Percentiles rank a stretch among this genome's conserved stretches.
These are phyloP conservation scores for Ambrosiella xylebori DNA, from an alignment of 2,329 filamentous ascomycete species.

Conservation along the genomic window DNA sequence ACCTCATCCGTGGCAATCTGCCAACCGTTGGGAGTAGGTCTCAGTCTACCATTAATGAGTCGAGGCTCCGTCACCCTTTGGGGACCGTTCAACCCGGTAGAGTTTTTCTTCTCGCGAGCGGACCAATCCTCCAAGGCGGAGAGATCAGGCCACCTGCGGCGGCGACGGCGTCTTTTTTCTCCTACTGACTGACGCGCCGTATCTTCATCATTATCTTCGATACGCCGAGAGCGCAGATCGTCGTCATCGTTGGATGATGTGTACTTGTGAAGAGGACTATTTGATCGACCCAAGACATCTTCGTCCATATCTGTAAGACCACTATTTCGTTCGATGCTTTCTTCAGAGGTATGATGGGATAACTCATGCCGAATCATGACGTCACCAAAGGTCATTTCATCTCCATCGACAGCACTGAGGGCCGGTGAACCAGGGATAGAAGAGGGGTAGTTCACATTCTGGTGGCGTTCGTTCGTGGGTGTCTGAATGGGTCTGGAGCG, in stretches of 20 bases:
- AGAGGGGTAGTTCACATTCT: slow-evolving; percentile 52
- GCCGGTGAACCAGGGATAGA: slow-evolving; percentile 47
- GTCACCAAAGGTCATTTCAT: slow-evolving; percentile 46
- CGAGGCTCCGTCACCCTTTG: slow-evolving; percentile 92
- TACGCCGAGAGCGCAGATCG: slow-evolving; percentile 33
- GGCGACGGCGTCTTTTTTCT: slow-evolving; percentile 22
- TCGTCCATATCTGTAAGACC: slow-evolving; percentile 46
- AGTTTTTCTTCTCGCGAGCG: slow-evolving; percentile 71
- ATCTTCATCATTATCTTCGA: slow-evolving; percentile 24
- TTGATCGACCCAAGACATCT: slow-evolving; percentile 83
- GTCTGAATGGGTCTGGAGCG: slow-evolving; percentile 6
- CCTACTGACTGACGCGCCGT: slow-evolving; percentile 16
- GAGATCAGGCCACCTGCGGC: slow-evolving; percentile 73
- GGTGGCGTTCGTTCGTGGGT: slow-evolving; percentile 19
- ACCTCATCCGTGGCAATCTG: slow-evolving; percentile 75
- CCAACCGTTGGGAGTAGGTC: slow-evolving; percentile 67
- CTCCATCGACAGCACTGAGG: slow-evolving; percentile 30
- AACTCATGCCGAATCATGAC: slow-evolving; percentile 51
- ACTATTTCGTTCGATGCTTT: slow-evolving; percentile 6
- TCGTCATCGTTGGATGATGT: slow-evolving; percentile 15
- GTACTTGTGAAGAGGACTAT: slow-evolving; percentile 16
- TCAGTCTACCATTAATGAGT: slow-evolving; percentile 73
- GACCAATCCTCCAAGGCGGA: slow-evolving; percentile 77
- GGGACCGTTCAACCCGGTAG: slow-evolving; percentile 63
- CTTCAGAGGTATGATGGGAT: slow-evolving; percentile 16